Conservation (phyloP, 139 green algal genomes). For the Picochlorum sp. region DNA sequence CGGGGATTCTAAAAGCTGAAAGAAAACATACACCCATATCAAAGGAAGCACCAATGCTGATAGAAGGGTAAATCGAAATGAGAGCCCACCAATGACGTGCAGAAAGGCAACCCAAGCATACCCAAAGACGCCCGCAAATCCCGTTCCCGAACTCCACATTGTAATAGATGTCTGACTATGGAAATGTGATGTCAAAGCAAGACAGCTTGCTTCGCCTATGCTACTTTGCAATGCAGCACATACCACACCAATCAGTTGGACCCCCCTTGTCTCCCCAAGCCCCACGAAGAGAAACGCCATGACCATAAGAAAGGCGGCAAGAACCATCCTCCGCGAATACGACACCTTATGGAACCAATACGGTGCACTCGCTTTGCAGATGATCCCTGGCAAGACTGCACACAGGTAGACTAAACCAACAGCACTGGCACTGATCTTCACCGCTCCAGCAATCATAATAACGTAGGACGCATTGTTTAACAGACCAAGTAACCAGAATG, state of each 20-base stretch:
- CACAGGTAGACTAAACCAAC: constrained; percentile 54
- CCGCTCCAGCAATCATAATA: constrained; percentile 57
- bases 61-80: constrained; percentile 31
- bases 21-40: constrained; percentile 19
- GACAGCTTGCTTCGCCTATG: constrained; percentile 45
- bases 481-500: constrained; percentile 40
- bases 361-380: constrained; percentile 37
- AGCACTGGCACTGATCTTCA: constrained; percentile 37
- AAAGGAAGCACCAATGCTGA: constrained; percentile 20
- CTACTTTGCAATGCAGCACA: constrained; percentile 43
- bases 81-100: constrained; percentile 28
- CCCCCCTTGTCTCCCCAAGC: constrained; percentile 5
- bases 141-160: constrained; percentile 40
- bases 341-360: constrained; percentile 45
- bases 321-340: constrained; percentile 32
- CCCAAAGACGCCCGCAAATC: constrained; percentile 43
- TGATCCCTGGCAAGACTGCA: constrained; percentile 40
- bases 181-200: constrained; percentile 42
- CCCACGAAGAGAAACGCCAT: constrained; percentile 36
- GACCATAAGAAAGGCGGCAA: constrained; percentile 35
- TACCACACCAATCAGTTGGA: constrained; percentile 47
- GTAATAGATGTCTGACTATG: constrained; percentile 1
- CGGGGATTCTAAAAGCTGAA: constrained; percentile 11
- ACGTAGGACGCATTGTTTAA: constrained; percentile 56
- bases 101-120: constrained; percentile 47